These are phyloP conservation scores for Phoma sp. DNA, from an alignment of 2,329 filamentous ascomycete genomes.

Conservation along the genomic window DNA sequence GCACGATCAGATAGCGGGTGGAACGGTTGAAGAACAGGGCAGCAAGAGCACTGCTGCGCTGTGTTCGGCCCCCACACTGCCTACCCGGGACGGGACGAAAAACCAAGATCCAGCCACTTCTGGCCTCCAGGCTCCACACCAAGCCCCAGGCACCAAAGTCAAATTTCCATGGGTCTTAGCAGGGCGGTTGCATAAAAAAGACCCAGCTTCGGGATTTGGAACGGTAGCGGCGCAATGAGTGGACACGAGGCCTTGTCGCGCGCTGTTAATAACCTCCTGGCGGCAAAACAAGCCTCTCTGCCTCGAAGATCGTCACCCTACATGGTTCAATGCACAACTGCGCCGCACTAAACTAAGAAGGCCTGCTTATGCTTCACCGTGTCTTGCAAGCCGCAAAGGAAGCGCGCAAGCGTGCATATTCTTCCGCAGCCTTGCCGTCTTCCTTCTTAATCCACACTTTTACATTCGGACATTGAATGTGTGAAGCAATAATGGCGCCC, in stretches of 20 bases:
- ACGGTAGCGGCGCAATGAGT: slow-evolving; percentile 15
- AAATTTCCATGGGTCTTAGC: slow-evolving; percentile 4
- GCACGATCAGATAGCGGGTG: neutral
- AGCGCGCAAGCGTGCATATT: slow-evolving; percentile 1
- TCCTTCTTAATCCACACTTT: neutral
- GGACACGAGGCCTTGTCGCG: slow-evolving; percentile 5
- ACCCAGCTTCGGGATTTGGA: slow-evolving; percentile 8
- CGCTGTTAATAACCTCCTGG: slow-evolving; percentile 19
- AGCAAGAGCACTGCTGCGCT: neutral
- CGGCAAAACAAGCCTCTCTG: slow-evolving; percentile 20
- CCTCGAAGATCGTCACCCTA: slow-evolving; percentile 15
- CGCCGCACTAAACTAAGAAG: slow-evolving; percentile 12
- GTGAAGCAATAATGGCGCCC: slow-evolving; percentile 10
- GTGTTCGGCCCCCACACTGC: slow-evolving; percentile 3
- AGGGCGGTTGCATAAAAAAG: slow-evolving; percentile 4
- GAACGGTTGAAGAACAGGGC: slow-evolving; percentile 1
- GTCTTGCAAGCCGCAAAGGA: slow-evolving; percentile 10
- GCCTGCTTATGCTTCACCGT: slow-evolving; percentile 8
- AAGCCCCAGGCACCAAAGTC: slow-evolving; percentile 9
- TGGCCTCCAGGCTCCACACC: slow-evolving; percentile 4
- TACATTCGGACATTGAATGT: neutral
- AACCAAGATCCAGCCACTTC: slow-evolving; percentile 10
- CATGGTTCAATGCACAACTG: slow-evolving; percentile 16
- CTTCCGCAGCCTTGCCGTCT: neutral
- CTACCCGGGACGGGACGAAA: slow-evolving; percentile 6